Base-by-base conservation (phyloP, 2,329 filamentous ascomycete genomes). In the Tolypocladium ovalisporum region DNA sequence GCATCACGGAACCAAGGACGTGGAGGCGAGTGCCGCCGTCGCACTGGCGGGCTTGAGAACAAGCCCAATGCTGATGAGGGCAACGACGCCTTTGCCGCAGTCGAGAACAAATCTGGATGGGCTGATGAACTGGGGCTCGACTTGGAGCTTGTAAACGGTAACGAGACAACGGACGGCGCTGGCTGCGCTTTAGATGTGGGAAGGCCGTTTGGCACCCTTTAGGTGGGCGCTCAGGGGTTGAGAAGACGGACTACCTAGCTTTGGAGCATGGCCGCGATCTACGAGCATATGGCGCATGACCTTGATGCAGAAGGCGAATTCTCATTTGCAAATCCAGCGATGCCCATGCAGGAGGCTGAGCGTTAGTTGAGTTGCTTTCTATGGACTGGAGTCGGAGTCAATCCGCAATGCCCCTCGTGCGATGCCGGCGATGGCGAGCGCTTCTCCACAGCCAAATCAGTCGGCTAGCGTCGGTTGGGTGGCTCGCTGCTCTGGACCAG, bases 1-100 rank as follows among this genome's bases (percentile, higher is more conserved):
- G 34, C 54, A 52, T 12, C 55, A 57, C 9, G 60, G 56, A 13
- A 56, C 59, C 7, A 52, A 54, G 36, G 59, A 15, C 29, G 19
- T 35, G 0, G 47, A 34, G 19, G 29, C 29, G 47, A 52, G 52
- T 3, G 64, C 66, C 13, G 58, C 62, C 3, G 36, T 65, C 42
- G 62, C 63, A 9, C 54, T 71, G 52, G 60, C 64, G 13, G 61
- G 61, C 24, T 24, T 70, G 17, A 64, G 60, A 36, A 61, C 60
- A 5, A 66, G 66, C 57, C 60, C 55, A 39, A 61, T 4, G 52
- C 51, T 42, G 56, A 32, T 19, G 47, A n/a, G 58, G 22, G 49
- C 54, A 24, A 52, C 55, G 13, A 47, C 52, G n/a, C 51, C 61
- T 32, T 47, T 24, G 4, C 37, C 13, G 22, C 55, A 54, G 24